Evolutionary conservation across 768 basidiomycete genomes (phyloP).

Genomic region (Ramaria sp.): DNA sequence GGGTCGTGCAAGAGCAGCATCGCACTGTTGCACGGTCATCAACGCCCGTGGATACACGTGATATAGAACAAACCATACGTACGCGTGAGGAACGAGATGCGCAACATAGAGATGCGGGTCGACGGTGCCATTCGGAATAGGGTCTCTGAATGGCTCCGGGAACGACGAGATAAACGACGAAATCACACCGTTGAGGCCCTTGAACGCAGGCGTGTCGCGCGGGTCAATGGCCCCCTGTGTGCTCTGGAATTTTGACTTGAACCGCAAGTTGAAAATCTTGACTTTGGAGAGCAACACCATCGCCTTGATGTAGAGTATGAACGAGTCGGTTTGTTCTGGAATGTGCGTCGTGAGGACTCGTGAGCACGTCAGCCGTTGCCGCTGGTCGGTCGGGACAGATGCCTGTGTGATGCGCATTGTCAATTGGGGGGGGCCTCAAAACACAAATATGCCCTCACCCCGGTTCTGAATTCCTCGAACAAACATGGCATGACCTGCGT

Average conservation of each 20-base stretch:
- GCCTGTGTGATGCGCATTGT: neutral
- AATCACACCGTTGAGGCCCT: constrained; percentile 49
- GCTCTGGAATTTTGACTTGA: constrained; percentile 29
- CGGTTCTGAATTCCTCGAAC: constrained; percentile 47
- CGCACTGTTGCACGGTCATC: constrained; percentile 30
- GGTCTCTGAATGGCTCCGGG: constrained; percentile 42
- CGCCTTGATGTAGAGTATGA: constrained; percentile 60
- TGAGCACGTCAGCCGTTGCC: constrained; percentile 58
- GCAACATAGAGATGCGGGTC: constrained; percentile 33
- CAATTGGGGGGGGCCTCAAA: constrained; percentile 6
- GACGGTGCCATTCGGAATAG: constrained; percentile 34
- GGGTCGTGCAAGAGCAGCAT: constrained; percentile 67
- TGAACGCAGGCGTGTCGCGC: constrained; percentile 49
- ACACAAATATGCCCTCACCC: constrained; percentile 29
- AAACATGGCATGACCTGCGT: constrained; percentile 59
- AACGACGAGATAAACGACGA: constrained; percentile 48
- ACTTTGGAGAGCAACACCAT: constrained; percentile 49
- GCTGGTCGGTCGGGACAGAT: constrained; percentile 39
- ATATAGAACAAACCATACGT: constrained; percentile 10
- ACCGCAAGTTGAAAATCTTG: constrained; percentile 60
- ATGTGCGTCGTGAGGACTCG: constrained; percentile 53
- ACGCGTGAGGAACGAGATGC: constrained; percentile 15
- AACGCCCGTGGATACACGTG: constrained; percentile 10
- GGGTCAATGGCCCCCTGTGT: constrained; percentile 29
- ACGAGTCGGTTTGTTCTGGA: constrained; percentile 55